Percentiles rank a stretch among this genome's conserved stretches.
These are phyloP conservation scores for Plantago coronopus DNA, from an alignment of 305 asterid genomes.

Conservation along the genomic window DNA sequence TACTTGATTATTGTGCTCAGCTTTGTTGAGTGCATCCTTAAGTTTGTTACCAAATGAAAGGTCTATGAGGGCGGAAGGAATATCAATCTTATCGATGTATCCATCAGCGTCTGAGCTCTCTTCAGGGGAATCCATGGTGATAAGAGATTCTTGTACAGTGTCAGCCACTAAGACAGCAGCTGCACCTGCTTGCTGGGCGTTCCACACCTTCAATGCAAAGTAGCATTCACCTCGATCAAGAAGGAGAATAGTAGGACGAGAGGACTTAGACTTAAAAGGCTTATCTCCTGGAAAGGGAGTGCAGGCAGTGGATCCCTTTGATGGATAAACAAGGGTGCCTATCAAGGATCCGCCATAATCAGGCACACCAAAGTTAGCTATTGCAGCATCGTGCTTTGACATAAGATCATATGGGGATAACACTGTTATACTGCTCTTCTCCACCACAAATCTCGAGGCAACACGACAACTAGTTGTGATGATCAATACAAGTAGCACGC, in stretches of 20 bases:
- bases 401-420: constrained; percentile 49
- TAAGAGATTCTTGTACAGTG: constrained; percentile 59
- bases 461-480: not conserved
- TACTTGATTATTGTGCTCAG: constrained; percentile 29
- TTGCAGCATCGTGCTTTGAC: constrained; percentile 81
- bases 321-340: constrained; percentile 65
- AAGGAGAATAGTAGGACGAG: constrained; percentile 73
- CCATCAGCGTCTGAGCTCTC: constrained; percentile 62
- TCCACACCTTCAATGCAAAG: constrained; percentile 85
- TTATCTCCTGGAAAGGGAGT: constrained; percentile 53
- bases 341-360: constrained; percentile 80
- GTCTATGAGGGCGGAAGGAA: constrained; percentile 75
- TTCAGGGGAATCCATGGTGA: constrained; percentile 92
- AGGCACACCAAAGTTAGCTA: constrained; percentile 93
- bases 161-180: constrained; percentile 90
- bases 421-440: constrained; percentile 71
- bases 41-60: constrained; percentile 50
- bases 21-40: constrained; percentile 48
- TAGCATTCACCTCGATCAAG: constrained; percentile 94
- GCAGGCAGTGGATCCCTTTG: constrained; percentile 47
- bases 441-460: constrained; percentile 55
- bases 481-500: constrained; percentile 4
- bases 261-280: constrained; percentile 68
- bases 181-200: constrained; percentile 83
- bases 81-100: constrained; percentile 62